phyloP scores from a whole-genome alignment of 441 rosid genomes.

The Mallotus repandus region DNA sequence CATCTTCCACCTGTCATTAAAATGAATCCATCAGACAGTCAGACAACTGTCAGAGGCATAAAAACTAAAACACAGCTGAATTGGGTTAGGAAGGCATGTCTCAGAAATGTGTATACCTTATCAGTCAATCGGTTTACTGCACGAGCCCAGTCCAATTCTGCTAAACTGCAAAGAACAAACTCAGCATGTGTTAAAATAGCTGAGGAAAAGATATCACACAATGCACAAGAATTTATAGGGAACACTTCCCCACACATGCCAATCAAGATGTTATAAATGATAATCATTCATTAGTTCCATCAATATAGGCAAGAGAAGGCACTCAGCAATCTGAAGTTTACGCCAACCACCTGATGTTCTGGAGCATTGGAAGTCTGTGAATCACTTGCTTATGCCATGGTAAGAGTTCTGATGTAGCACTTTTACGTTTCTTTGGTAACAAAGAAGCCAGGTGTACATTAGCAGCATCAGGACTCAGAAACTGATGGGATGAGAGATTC shows the following conservation, averaged over 20 bases:
- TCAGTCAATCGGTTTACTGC: conserved; percentile 63
- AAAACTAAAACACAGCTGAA: neutral
- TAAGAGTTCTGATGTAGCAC: conserved; percentile 44
- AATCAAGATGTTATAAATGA: neutral
- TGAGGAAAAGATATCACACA: neutral
- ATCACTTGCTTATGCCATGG: conserved; percentile 76
- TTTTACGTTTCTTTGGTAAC: conserved; percentile 73
- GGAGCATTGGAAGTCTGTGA: conserved; percentile 45
- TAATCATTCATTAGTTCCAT: neutral
- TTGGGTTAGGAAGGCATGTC: conserved; percentile 11
- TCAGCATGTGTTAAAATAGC: neutral
- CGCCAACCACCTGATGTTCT: conserved; percentile 53
- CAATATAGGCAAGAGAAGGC: conserved; percentile 4
- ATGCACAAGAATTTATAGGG: neutral
- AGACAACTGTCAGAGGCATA: conserved; percentile 13
- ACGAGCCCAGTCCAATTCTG: conserved; percentile 71
- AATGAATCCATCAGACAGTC: conserved; percentile 16
- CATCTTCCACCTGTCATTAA: conserved; percentile 59
- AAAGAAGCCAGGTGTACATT: conserved; percentile 31
- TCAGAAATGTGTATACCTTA: conserved; percentile 52
- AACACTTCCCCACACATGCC: too few relatives aligned
- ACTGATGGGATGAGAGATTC: conserved; percentile 35
- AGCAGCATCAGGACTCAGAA: conserved; percentile 35
- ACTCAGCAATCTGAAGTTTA: conserved; percentile 3
- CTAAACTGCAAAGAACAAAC: conserved; percentile 48